Evolutionary conservation across 441 rosid species (phyloP), one percentile per base, ranked within the genome.

Genomic region (Melastoma candidum): DNA sequence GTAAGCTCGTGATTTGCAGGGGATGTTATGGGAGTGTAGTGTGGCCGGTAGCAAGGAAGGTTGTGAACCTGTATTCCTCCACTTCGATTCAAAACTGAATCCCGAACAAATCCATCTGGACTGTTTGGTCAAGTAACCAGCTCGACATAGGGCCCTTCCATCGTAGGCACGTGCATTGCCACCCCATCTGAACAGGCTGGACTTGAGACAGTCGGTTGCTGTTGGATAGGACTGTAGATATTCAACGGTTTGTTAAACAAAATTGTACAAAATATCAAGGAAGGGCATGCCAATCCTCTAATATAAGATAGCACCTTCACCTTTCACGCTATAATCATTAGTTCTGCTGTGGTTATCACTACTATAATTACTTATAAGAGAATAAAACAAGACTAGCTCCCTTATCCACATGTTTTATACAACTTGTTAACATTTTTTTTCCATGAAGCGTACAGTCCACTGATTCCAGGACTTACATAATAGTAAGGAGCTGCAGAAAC

Each of bases 31-130:
- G 98, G 90, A 3, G 90, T 87, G 14, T 90, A 85, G 26, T 90
- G 98, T 0, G 98, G 96, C 98, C 96, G 87, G 53, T 83, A 83
- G 65, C 87, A 90, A 1, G 98, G 93, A 29, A 90, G 80, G 67
- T 90, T 95, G 60, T 90, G 96, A 50, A 90, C 76, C 57, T 82
- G 53, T 58, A 74, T 67, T 27, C 96, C 95, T 14, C 75, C 78
- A 32, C 71, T 83, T 54, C 75, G 68, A 44, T 85, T 85, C 50
- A 90, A 77, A 24, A 90, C 84, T 26, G 93, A 61, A 22, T 75
- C 53, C 81, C 96, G 77, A 26, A 61, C 71, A 48, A 51, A 60
- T 27, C 98, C 96, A 58, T 90, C 98, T 0, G 96, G 98, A 56
- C 87, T 90, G 68, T 87, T 87, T 1, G 98, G 98, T 48, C 88